Evolutionary conservation across 2,329 filamentous ascomycete species (phyloP), one percentile per base, ranked within the genome.

Genomic region (Gnomoniopsis smithogilvyi): DNA sequence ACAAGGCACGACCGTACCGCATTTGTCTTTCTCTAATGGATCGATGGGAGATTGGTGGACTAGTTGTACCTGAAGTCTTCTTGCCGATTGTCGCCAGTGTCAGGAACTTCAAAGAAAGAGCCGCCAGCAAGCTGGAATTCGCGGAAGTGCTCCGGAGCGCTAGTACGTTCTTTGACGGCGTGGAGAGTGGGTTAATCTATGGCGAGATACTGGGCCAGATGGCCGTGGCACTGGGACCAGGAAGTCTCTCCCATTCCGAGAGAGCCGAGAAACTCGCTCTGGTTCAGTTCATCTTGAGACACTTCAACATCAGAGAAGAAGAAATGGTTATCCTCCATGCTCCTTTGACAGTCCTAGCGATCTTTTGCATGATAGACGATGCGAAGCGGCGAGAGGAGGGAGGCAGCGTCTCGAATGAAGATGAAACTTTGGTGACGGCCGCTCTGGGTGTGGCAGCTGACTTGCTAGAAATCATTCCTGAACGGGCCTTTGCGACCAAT

Each of bases 21-120:
- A 91, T 98, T 63, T 96, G 92, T 67, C 81, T 98, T 2, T 97
- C 96, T 17, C 79, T 99, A 54, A 98, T 99, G 95, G 95, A 99
- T 74, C 87, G 93, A 60, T 98, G 92, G 93, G 95, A 99, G 71
- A 94, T 99, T 64, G 95, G 95, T 33, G 92, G 92, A 1, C 80
- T 94, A 19, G 87, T 99, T 50, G 89, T 98, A 1, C 91, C 93
- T 0, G 88, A 92, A 62, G 84, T 98, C 15, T 98, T 99, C 68
- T 78, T 97, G 15, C 90, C 93, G 3, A 87, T 94, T 26, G 84
- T 99, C 66, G 83, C 88, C 69, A 96, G 89, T 66, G 88, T 96
- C 41, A 86, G 88, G 64, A 77, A 80, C 49, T 98, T 92, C 74
- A 88, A 92, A 72, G 76, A 78, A 26, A 78, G 78, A 54, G 85